phyloP scores from a whole-genome alignment of 2,329 filamentous ascomycete species.

The Pyrenochaeta sp. region DNA sequence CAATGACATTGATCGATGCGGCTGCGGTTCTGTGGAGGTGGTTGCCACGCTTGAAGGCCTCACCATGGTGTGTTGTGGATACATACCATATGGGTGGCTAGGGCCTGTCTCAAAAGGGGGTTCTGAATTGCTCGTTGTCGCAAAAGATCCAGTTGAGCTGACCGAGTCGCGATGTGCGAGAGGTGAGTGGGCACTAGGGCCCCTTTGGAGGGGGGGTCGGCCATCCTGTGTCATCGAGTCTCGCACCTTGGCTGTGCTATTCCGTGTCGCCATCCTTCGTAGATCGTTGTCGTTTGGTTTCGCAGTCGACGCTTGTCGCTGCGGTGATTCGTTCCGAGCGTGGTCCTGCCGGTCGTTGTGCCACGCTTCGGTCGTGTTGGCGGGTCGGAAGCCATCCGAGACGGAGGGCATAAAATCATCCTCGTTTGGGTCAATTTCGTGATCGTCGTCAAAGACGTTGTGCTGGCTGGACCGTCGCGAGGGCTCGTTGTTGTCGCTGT shows the following conservation, averaged over 20 bases:
- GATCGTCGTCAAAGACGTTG: conserved; percentile 61
- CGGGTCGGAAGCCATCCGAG: conserved; percentile 57
- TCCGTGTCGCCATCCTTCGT: conserved; percentile 45
- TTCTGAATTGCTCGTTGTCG: conserved; percentile 56
- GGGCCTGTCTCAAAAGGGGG: conserved; percentile 77
- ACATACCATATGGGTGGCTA: conserved; percentile 86
- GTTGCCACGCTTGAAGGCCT: conserved; percentile 74
- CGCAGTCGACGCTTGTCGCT: conserved; percentile 32
- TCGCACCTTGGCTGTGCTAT: conserved; percentile 48
- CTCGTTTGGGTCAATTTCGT: conserved; percentile 51
- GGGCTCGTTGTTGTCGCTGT: conserved; percentile 40
- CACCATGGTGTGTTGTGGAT: conserved; percentile 70
- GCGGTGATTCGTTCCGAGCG: conserved; percentile 31
- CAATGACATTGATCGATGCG: conserved; percentile 66
- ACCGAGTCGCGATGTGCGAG: conserved; percentile 47
- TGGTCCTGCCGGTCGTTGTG: conserved; percentile 32
- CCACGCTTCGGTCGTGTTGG: conserved; percentile 31
- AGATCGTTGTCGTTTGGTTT: conserved; percentile 34
- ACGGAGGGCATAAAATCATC: conserved; percentile 55
- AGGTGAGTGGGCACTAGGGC: conserved; percentile 33
- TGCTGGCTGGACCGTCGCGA: conserved; percentile 41
- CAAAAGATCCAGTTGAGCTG: conserved; percentile 53
- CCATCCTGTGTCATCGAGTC: conserved; percentile 32
- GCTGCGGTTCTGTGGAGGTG: conserved; percentile 70
- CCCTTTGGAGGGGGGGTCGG: conserved; percentile 30